A percentile compares a stretch with the other conserved stretches of the same genome.
phyloP scores from a whole-genome alignment of 345 rosid genomes.

The Salix brachista region DNA sequence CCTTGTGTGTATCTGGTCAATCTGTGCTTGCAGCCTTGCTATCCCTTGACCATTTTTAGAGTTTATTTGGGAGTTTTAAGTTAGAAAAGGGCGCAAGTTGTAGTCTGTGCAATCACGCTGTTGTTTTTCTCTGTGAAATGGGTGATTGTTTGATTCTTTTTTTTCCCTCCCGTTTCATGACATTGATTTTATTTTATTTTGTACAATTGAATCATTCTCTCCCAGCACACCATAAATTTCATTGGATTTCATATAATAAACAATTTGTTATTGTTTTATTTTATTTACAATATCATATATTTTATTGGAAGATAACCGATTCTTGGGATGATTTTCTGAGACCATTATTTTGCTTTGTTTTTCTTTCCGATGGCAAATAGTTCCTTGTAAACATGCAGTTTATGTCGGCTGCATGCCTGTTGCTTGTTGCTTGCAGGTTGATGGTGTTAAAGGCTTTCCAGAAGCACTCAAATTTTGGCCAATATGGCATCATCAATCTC shows the following conservation, averaged over 20 bases:
- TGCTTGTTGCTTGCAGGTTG: not conserved
- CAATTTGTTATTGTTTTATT: not conserved
- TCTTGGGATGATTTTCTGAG: not conserved
- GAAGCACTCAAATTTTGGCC: not conserved
- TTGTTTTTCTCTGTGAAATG: constrained; percentile 1
- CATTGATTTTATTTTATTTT: not conserved
- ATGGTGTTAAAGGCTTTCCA: not conserved
- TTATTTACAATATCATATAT: not conserved
- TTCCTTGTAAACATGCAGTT: not conserved
- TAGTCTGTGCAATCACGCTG: constrained; percentile 3
- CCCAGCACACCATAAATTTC: not conserved
- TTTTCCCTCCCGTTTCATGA: not conserved
- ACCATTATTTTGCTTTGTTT: not conserved
- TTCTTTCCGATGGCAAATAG: not conserved
- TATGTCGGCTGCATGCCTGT: not conserved
- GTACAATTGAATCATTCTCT: not conserved
- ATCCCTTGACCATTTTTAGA: not conserved
- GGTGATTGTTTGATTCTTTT: not conserved
- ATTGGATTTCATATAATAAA: not conserved
- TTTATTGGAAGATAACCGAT: not conserved
- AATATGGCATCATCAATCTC: too few relatives aligned
- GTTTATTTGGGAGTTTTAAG: not conserved
- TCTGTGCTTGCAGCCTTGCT: not conserved
- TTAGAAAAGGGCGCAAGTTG: not conserved
- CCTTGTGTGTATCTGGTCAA: not conserved